A percentile compares a stretch with the other conserved stretches of the same genome.
phyloP scores from a whole-genome alignment of 176 grass and related monocot genomes.

The Zea luxurians region DNA sequence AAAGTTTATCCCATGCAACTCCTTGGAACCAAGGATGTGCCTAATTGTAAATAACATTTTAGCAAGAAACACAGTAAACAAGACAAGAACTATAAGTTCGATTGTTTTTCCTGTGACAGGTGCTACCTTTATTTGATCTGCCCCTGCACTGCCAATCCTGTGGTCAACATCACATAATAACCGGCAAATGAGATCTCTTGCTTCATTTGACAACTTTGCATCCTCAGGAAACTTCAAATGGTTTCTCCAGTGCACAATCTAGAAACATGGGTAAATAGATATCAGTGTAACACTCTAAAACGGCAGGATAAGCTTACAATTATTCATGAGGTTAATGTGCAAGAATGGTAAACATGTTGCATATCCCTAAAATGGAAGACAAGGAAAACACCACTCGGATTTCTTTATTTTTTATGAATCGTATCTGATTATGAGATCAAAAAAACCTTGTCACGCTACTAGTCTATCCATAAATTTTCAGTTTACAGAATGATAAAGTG shows the following conservation, averaged over 20 bases:
- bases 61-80: background rate
- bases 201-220: conserved; percentile 72
- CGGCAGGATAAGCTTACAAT: conserved; percentile 21
- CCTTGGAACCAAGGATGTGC: conserved; percentile 88
- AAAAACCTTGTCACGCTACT: background rate
- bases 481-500: background rate
- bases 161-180: conserved; percentile 95
- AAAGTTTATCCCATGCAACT: conserved; percentile 89
- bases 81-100: background rate
- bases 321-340: background rate
- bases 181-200: conserved; percentile 84
- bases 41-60: conserved; percentile 47
- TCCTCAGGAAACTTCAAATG: conserved; percentile 98
- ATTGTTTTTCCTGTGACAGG: conserved; percentile 18
- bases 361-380: background rate
- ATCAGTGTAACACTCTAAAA: conserved; percentile 13
- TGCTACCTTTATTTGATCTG: conserved; percentile 89
- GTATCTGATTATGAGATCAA: background rate
- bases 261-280: conserved; percentile 16
- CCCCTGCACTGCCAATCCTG: conserved; percentile 73
- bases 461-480: background rate
- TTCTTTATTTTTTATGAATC: background rate
- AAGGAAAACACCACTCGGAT: background rate
- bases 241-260: conserved; percentile 99
- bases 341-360: background rate